Evolutionary conservation across 805 yeast genomes (phyloP).

Genomic region (Pichia paraexigua): DNA sequence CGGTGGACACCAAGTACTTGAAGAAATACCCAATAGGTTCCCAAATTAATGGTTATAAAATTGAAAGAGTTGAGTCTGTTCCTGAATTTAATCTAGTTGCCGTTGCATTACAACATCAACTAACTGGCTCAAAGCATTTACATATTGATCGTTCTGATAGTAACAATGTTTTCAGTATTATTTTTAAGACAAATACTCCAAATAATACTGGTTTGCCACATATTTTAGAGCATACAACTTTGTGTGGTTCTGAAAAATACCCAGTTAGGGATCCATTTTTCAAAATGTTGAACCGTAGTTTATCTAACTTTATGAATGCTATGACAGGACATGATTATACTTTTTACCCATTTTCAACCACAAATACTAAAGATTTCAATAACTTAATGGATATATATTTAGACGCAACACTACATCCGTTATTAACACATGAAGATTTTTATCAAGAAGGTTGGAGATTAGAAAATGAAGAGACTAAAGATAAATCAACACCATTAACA

Average conservation of each 20-base stretch:
- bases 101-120: constrained; percentile 56
- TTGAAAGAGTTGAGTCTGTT: constrained; percentile 56
- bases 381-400: constrained; percentile 83
- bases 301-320: constrained; percentile 96
- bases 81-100: constrained; percentile 83
- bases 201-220: constrained; percentile 95
- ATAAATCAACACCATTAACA: constrained; percentile 49
- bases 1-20: constrained; percentile 3
- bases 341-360: constrained; percentile 92
- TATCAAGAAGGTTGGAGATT: constrained; percentile 97
- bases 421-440: constrained; percentile 72
- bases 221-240: constrained; percentile 89
- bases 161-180: constrained; percentile 83
- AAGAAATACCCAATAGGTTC: constrained; percentile 58
- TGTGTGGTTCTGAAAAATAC: constrained; percentile 86
- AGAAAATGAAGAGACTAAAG: constrained; percentile 58
- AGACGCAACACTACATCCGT: constrained; percentile 79
- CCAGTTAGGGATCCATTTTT: constrained; percentile 97
- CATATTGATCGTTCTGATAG: constrained; percentile 79
- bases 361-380: constrained; percentile 70
- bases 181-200: constrained; percentile 92
- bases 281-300: constrained; percentile 91
- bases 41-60: constrained; percentile 56
- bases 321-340: constrained; percentile 98
- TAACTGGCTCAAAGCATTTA: constrained; percentile 71